A percentile compares a stretch with the other conserved stretches of the same genome.
phyloP scores from a whole-genome alignment of 306 rosid species.

The Vigna unguiculata region DNA sequence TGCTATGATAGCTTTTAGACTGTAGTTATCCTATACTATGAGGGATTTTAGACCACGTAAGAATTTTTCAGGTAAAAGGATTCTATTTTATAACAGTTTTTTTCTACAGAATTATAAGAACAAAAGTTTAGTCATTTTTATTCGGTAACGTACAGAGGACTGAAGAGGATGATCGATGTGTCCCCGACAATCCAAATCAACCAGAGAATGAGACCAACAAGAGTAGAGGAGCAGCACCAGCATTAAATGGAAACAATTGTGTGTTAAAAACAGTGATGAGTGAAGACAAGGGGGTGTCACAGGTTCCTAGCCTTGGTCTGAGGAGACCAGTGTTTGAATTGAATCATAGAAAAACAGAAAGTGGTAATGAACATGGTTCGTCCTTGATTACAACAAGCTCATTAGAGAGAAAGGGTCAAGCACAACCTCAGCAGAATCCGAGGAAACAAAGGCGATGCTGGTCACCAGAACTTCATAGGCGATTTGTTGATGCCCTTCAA shows the following conservation, averaged over 20 bases:
- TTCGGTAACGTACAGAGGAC: conserved; percentile 45
- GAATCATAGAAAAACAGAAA: conserved; percentile 41
- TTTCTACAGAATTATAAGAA: background rate
- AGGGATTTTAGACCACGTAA: background rate
- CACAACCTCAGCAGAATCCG: conserved; percentile 44
- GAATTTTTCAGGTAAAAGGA: background rate
- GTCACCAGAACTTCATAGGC: conserved; percentile 80
- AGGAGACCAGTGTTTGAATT: conserved; percentile 58
- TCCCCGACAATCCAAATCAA: conserved; percentile 52
- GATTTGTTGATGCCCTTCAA: conserved; percentile 71
- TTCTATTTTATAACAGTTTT: background rate
- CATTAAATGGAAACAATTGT: conserved; percentile 50
- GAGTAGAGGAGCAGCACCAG: conserved; percentile 54
- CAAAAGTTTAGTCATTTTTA: background rate
- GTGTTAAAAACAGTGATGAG: conserved; percentile 29
- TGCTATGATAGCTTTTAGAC: too few species aligned
- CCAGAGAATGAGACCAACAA: conserved; percentile 35
- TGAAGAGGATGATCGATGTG: conserved; percentile 58
- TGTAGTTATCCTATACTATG: too few species aligned
- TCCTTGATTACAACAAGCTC: conserved; percentile 36
- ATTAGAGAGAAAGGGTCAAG: conserved; percentile 43
- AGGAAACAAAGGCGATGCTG: conserved; percentile 87
- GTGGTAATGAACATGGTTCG: conserved; percentile 43
- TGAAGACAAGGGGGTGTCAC: conserved; percentile 47
- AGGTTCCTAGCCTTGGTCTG: conserved; percentile 61